phyloP scores from a whole-genome alignment of 129 eudicot species.

The carrot (Daucus carota) region DNA sequence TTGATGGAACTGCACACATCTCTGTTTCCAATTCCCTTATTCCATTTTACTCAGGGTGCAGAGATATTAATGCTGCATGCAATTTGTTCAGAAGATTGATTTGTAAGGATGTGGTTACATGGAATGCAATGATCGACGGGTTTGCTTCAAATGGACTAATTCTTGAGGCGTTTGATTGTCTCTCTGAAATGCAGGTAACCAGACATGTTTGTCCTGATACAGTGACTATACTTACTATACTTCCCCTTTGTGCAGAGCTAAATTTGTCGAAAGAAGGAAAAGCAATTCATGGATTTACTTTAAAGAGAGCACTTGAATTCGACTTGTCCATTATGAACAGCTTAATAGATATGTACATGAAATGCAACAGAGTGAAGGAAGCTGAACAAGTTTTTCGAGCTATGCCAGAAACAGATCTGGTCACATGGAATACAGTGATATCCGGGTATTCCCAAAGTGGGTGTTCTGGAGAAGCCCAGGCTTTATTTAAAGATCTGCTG shows the following conservation, averaged over 20 bases:
- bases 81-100: conserved; percentile 26
- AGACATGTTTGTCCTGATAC: conserved; percentile 38
- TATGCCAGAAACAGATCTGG: conserved; percentile 35
- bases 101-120: conserved; percentile 49
- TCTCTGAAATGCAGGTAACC: conserved; percentile 34
- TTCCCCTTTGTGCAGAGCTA: conserved; percentile 53
- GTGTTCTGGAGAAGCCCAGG: conserved; percentile 32
- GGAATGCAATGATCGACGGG: conserved; percentile 69
- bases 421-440: conserved; percentile 63
- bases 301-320: conserved; percentile 23
- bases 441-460: conserved; percentile 58
- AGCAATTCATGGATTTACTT: conserved; percentile 36
- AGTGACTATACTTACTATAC: conserved; percentile 39
- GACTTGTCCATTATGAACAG: conserved; percentile 29
- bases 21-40: conserved; percentile 58
- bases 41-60: conserved; percentile 49
- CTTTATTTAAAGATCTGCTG: conserved; percentile 39
- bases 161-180: conserved; percentile 34
- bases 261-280: conserved; percentile 41
- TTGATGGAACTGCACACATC: conserved; percentile 20
- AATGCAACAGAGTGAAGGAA: conserved; percentile 30
- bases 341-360: conserved; percentile 58
- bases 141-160: conserved; percentile 35
- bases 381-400: conserved; percentile 31
- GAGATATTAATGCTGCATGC: conserved; percentile 31